phyloP scores from a whole-genome alignment of 169 alveolate genomes.

The Eimeria maxima region DNA sequence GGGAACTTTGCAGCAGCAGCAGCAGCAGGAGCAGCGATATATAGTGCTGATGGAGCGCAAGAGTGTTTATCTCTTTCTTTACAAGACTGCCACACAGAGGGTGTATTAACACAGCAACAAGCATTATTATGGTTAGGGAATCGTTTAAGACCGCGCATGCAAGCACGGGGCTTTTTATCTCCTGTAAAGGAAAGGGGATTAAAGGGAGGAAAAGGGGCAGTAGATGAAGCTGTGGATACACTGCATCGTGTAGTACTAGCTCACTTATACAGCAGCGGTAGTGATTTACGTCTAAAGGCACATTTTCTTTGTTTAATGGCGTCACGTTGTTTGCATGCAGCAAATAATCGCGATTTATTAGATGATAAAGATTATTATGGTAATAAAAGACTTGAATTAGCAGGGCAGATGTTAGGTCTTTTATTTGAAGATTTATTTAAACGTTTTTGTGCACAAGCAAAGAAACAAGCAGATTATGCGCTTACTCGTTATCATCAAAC shows the following conservation, averaged over 20 bases:
- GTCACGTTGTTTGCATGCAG: constrained; percentile 96
- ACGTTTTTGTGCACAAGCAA: constrained; percentile 86
- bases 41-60: constrained; percentile 13
- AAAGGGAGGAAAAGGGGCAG: constrained; percentile 5
- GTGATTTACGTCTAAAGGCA: constrained; percentile 86
- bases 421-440: constrained; percentile 97
- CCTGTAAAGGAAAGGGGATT: constrained; percentile 88
- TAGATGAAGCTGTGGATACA: constrained; percentile 97
- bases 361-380: constrained; percentile 99
- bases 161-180: constrained; percentile 91
- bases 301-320: constrained; percentile 97
- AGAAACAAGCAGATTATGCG: constrained; percentile 89
- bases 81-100: constrained; percentile 83
- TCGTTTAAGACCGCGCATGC: constrained; percentile 91
- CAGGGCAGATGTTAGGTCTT: constrained; percentile 98
- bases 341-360: constrained; percentile 94
- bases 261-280: constrained; percentile 89
- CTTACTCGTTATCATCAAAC: constrained; percentile 81
- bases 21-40: constrained; percentile 24
- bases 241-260: constrained; percentile 96
- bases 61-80: constrained; percentile 74
- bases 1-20: constrained; percentile 48
- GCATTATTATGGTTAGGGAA: constrained; percentile 94
- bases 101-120: constrained; percentile 93
- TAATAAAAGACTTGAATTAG: constrained; percentile 99